These are phyloP conservation scores for Halteria grandinella DNA, from an alignment of 73 alveolate genomes.

Conservation along the genomic window DNA sequence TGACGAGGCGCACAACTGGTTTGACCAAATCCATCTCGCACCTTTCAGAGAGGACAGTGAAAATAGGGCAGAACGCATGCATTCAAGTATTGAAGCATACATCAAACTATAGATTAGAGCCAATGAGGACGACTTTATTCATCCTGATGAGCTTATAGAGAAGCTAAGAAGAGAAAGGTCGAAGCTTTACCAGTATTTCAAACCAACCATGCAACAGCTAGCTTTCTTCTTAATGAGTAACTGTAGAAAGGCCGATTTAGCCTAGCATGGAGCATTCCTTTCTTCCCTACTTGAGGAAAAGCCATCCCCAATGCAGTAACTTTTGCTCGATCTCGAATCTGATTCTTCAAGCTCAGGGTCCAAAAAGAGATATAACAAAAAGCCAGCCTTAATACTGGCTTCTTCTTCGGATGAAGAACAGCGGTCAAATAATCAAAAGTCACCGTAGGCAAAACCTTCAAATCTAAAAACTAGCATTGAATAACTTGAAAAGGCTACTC, in stretches of 20 bases:
- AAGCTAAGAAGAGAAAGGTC: constrained; percentile 18
- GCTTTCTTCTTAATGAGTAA: constrained; percentile 9
- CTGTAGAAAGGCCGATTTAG: constrained; percentile 10
- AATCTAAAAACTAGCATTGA: too few relatives aligned
- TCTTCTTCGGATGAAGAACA: too few relatives aligned
- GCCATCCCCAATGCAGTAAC: too few relatives aligned
- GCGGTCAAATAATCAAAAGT: too few relatives aligned
- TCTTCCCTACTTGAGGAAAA: too few relatives aligned
- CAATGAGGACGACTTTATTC: neutral
- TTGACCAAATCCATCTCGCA: neutral
- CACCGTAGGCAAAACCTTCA: too few relatives aligned
- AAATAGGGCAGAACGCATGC: neutral
- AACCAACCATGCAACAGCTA: neutral
- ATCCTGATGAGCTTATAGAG: neutral
- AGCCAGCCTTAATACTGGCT: too few relatives aligned
- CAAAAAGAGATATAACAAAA: too few relatives aligned
- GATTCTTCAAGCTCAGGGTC: too few relatives aligned
- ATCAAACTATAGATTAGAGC: constrained; percentile 8
- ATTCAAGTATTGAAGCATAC: constrained; percentile 11
- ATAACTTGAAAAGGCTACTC: too few relatives aligned
- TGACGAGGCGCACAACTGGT: constrained; percentile 9
- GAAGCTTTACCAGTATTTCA: neutral
- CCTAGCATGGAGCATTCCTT: too few relatives aligned
- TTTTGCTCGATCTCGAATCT: too few relatives aligned
- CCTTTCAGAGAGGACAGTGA: neutral